Percentiles rank a stretch among this genome's conserved stretches.
phyloP scores from a whole-genome alignment of 345 rosid species.

The Ceriops zippeliana region DNA sequence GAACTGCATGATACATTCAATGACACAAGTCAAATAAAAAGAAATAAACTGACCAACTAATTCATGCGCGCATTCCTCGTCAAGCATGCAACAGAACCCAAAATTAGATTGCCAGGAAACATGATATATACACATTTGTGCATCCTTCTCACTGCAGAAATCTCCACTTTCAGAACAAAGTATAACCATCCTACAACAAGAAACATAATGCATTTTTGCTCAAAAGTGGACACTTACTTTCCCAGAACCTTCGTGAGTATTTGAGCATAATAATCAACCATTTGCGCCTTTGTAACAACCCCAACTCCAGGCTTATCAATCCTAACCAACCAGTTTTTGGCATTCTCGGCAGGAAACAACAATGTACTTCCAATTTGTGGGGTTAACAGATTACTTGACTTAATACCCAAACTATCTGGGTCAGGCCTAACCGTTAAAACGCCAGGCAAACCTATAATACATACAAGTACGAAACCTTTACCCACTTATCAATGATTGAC shows the following conservation, averaged over 20 bases:
- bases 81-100: slow-evolving; percentile 85
- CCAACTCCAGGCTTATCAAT: slow-evolving; percentile 69
- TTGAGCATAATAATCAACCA: slow-evolving; percentile 79
- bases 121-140: slow-evolving; percentile 90
- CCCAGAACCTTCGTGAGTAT: slow-evolving; percentile 70
- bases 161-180: background rate
- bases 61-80: slow-evolving; percentile 62
- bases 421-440: slow-evolving; percentile 66
- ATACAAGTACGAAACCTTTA: background rate
- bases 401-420: slow-evolving; percentile 28
- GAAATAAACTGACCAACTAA: slow-evolving; percentile 54
- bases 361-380: slow-evolving; percentile 26
- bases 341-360: slow-evolving; percentile 57
- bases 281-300: slow-evolving; percentile 83
- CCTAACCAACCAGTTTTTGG: slow-evolving; percentile 71
- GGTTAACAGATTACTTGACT: slow-evolving; percentile 7
- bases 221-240: slow-evolving; percentile 46
- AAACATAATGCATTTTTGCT: background rate
- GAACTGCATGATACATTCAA: slow-evolving; percentile 12
- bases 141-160: slow-evolving; percentile 69
- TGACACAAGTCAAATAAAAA: slow-evolving; percentile 7
- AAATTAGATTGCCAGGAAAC: slow-evolving; percentile 73
- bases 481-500: background rate
- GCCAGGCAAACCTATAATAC: slow-evolving; percentile 59
- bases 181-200: background rate